A percentile compares a stretch with the other conserved stretches of the same genome.
Conservation (phyloP, 305 asterid species). For the Fraxinus sp. region DNA sequence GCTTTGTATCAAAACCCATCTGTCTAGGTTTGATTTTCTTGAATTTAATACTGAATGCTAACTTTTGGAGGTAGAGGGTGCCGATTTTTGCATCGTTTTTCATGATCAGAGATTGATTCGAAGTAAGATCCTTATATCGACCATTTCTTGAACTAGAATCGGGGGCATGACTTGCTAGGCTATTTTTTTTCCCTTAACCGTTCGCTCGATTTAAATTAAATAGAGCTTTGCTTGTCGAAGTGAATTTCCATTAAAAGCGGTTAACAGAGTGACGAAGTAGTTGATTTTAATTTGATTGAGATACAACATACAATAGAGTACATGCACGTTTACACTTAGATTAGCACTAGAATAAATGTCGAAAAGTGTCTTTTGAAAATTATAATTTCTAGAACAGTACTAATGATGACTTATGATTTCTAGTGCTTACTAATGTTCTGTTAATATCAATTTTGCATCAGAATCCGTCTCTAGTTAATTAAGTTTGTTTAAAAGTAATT, state of each 20-base stretch:
- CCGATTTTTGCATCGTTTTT: not conserved
- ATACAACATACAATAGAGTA: not conserved
- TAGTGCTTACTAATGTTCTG: not conserved
- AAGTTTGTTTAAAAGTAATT: not conserved
- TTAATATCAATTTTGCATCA: not conserved
- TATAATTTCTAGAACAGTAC: not conserved
- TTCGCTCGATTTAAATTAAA: too few relatives aligned
- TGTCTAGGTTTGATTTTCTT: not conserved
- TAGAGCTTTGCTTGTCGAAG: too few relatives aligned
- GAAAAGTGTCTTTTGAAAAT: not conserved
- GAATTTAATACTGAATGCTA: not conserved
- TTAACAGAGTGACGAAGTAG: not conserved
- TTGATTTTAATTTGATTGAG: not conserved
- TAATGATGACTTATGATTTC: not conserved
- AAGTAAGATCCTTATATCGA: too few relatives aligned
- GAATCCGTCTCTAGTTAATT: not conserved
- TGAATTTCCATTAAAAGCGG: not conserved
- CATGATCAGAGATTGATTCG: too few relatives aligned
- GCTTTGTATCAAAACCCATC: not conserved
- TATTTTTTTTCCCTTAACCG: too few relatives aligned
- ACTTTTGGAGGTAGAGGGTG: not conserved
- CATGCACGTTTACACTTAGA: not conserved
- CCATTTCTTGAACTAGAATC: too few relatives aligned
- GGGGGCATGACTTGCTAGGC: too few relatives aligned
- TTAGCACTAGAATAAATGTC: not conserved